phyloP scores from a whole-genome alignment of 1,139 yeast genomes.

The Lizanozyma gosingica region DNA sequence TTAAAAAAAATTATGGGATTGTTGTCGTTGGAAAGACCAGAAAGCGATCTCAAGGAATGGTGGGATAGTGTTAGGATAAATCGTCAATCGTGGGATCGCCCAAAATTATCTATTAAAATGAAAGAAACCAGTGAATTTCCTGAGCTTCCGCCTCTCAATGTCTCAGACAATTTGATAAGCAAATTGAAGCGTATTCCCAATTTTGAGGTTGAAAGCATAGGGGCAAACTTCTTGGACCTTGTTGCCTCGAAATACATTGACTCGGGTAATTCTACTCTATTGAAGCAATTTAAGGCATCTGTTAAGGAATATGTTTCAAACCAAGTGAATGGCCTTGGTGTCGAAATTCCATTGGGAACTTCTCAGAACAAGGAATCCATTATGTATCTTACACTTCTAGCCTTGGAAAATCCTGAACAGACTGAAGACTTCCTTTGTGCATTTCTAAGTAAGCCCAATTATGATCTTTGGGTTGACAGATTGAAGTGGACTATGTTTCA shows the following conservation, averaged over 20 bases:
- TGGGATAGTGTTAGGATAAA: neutral
- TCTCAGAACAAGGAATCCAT: neutral
- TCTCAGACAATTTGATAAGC: neutral
- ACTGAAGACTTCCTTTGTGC: neutral
- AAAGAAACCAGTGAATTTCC: neutral
- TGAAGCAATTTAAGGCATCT: neutral
- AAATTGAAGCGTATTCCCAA: neutral
- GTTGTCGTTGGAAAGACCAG: neutral
- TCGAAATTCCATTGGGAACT: neutral
- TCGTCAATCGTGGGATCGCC: too few species aligned
- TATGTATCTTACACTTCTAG: neutral
- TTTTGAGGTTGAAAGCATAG: neutral
- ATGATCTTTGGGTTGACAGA: neutral
- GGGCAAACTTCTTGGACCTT: neutral
- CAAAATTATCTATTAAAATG: neutral
- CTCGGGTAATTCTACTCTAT: neutral
- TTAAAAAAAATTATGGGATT: neutral
- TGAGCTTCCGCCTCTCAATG: neutral
- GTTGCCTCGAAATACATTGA: neutral
- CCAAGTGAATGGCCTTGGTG: neutral
- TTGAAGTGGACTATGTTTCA: neutral
- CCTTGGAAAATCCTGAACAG: neutral
- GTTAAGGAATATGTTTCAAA: neutral
- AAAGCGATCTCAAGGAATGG: neutral
- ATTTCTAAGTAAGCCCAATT: too few species aligned